These are phyloP conservation scores for Populus tomentosa DNA, from an alignment of 441 rosid species.

Conservation along the genomic window DNA sequence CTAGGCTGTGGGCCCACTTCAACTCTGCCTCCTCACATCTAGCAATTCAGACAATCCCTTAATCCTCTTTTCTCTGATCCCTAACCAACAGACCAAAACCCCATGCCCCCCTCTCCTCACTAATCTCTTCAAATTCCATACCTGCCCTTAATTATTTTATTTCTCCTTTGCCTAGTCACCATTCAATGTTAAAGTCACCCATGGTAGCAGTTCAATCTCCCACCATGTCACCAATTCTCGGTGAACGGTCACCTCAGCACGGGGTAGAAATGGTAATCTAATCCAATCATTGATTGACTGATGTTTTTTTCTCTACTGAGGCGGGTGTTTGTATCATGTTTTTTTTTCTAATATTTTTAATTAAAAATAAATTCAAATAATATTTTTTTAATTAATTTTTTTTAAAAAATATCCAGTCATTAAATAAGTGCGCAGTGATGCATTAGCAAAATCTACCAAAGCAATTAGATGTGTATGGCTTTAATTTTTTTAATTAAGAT, in stretches of 20 bases:
- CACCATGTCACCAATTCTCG: background rate
- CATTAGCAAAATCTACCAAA: too few relatives aligned
- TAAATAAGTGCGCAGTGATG: too few relatives aligned
- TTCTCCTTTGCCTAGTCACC: background rate
- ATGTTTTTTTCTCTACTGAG: too few relatives aligned
- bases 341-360: too few relatives aligned
- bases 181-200: background rate
- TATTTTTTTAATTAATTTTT: too few relatives aligned
- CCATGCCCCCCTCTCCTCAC: conserved; percentile 8
- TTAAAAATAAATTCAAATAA: too few relatives aligned
- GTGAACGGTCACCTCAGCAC: too few relatives aligned
- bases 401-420: too few relatives aligned
- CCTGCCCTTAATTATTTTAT: background rate
- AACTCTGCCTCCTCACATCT: conserved; percentile 45
- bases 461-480: too few relatives aligned
- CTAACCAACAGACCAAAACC: conserved; percentile 56
- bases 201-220: background rate
- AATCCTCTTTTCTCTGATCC: conserved; percentile 40
- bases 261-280: background rate
- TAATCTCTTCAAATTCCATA: background rate
- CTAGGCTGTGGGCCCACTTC: conserved; percentile 29
- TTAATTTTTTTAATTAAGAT: too few relatives aligned
- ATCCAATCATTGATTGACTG: too few relatives aligned
- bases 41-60: conserved; percentile 26
- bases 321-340: too few relatives aligned